These are phyloP conservation scores for Trichoderma atrobrunneum DNA, from an alignment of 2,329 filamentous ascomycete species.

Conservation along the genomic window DNA sequence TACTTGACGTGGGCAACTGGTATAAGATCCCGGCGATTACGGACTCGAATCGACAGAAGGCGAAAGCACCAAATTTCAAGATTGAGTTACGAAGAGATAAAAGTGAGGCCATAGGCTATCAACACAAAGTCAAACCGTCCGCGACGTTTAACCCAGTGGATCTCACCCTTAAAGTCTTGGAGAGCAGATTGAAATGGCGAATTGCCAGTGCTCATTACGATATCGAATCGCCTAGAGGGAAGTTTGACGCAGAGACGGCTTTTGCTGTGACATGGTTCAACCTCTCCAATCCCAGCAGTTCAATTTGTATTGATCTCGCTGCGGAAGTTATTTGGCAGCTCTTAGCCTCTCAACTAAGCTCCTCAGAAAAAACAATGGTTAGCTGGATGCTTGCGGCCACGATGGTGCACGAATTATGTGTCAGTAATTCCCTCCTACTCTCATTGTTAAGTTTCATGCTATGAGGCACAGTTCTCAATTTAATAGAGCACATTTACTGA, in stretches of 20 bases:
- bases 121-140: neutral
- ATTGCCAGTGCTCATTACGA: conserved; percentile 7
- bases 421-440: conserved; percentile 19
- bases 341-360: conserved; percentile 24
- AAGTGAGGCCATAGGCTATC: neutral
- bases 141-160: neutral
- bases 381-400: conserved; percentile 25
- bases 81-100: neutral
- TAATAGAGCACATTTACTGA: neutral
- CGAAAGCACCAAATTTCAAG: neutral
- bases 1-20: conserved; percentile 29
- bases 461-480: too few relatives aligned
- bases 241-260: neutral
- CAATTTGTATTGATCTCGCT: conserved; percentile 11
- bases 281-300: neutral
- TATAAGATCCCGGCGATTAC: conserved; percentile 17
- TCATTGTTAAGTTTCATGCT: neutral
- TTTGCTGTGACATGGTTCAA: neutral
- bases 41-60: conserved; percentile 9
- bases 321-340: conserved; percentile 29
- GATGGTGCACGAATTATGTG: conserved; percentile 31
- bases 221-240: neutral
- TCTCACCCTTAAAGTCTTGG: neutral
- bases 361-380: conserved; percentile 28
- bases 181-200: neutral